Conservation (phyloP, 2,329 filamentous ascomycete species). For the Blumeria hordei region DNA sequence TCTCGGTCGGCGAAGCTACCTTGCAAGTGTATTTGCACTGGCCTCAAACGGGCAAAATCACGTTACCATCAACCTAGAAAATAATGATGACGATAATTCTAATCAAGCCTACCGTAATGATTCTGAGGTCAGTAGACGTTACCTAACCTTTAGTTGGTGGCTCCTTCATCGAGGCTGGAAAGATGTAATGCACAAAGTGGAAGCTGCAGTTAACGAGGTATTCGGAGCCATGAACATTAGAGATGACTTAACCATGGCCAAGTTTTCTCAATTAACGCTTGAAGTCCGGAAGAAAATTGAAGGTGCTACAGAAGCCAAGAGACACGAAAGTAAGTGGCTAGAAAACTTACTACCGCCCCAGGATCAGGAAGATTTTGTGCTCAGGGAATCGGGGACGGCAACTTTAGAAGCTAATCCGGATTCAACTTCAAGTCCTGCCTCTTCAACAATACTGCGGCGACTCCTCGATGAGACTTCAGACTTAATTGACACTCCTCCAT, state of each 20-base stretch:
- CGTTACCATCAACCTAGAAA: constrained; percentile 64
- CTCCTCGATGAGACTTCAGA: constrained; percentile 91
- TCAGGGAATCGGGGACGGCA: constrained; percentile 64
- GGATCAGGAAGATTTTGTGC: constrained; percentile 59
- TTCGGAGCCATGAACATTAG: constrained; percentile 77
- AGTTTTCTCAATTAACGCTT: constrained; percentile 55
- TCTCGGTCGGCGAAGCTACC: constrained; percentile 79
- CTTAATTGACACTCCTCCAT: constrained; percentile 79
- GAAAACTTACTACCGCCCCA: constrained; percentile 57
- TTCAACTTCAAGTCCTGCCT: constrained; percentile 16
- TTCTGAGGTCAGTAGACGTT: constrained; percentile 86
- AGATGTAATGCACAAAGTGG: constrained; percentile 57
- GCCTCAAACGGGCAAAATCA: constrained; percentile 45
- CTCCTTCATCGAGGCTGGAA: constrained; percentile 76
- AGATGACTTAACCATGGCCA: constrained; percentile 63
- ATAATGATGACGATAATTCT: constrained; percentile 70
- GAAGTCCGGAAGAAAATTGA: constrained; percentile 72
- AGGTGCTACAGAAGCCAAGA: constrained; percentile 39
- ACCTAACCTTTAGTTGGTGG: constrained; percentile 97
- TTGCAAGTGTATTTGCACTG: constrained; percentile 81
- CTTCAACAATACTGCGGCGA: constrained; percentile 41
- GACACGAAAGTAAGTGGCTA: constrained; percentile 42
- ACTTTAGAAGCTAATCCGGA: constrained; percentile 18
- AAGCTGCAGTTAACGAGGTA: constrained; percentile 64
- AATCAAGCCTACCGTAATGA: constrained; percentile 75